Base-by-base conservation (phyloP, 768 basidiomycete genomes). In the Galerina marginata region DNA sequence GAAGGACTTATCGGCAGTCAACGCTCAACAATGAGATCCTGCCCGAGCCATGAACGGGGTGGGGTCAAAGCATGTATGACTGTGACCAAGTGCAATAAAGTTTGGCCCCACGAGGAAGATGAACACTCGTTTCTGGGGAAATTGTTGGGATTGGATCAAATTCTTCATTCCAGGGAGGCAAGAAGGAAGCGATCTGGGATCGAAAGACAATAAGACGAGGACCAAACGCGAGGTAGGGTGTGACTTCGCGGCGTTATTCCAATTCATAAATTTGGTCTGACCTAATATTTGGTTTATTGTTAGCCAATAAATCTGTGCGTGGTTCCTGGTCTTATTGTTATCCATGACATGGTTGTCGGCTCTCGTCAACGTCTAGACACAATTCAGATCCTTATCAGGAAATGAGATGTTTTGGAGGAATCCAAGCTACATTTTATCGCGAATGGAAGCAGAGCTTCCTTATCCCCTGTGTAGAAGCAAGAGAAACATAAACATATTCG, bases 301-400 rank as follows among this genome's bases (percentile, higher is more conserved):
- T 68, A 56, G 54, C 59, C 63, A 64, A 63, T 61, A 65, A 62
- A 65, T 66, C 58, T 49, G 61, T 54, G 57, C 46, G 68, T 60
- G 45, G 76, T 79, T 72, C 78, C 77, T 78, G 73, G 72, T 67
- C 75, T 76, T 79, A 79, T 79, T 80, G 78, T 79, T 69, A 71
- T 69, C 59, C 61, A 62, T 67, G 63, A 71, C 65, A 59, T 42
- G 64, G 45, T 57, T 58, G 44, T 64, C 60, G 58, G 56, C 54
- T 49, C 61, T 51, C 48, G 37, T 42, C 16, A 54, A 42, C 58
- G 50, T 54, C 29, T 56, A 26, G 39, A 47, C 25, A 23, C 45
- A 56, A 46, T 59, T 39, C 53, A 15, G 47, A 61, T 54, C 65
- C 56, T 42, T 58, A 61, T 59, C 49, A 59, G 47, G 58, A 52